Evolutionary conservation across 257 asterid species (phyloP).

Genomic region (Perilla frutescens): DNA sequence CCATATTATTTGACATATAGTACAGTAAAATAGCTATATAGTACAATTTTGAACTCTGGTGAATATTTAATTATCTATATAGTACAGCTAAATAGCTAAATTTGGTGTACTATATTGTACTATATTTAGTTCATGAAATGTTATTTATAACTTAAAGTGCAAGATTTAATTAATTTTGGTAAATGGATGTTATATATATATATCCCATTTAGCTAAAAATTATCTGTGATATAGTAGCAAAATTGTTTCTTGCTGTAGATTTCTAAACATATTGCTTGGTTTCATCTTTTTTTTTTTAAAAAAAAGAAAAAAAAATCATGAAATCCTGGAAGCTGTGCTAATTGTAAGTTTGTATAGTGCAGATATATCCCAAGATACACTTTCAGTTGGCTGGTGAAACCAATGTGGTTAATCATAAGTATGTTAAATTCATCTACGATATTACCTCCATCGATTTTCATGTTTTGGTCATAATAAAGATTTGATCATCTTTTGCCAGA

Average conservation of each 20-base stretch:
- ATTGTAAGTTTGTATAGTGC: constrained; percentile 47
- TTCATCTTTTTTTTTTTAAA: neutral
- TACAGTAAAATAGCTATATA: neutral
- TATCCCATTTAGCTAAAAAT: neutral
- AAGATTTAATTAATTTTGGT: neutral
- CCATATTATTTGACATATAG: neutral
- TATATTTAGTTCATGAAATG: neutral
- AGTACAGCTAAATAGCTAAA: constrained; percentile 1
- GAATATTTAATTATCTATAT: neutral
- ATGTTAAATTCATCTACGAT: constrained; percentile 38
- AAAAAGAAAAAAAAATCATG: neutral
- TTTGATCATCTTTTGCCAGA: constrained; percentile 53
- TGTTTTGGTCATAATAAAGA: constrained; percentile 29
- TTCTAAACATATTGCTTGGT: neutral
- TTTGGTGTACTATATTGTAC: constrained; percentile 10
- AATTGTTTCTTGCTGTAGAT: neutral
- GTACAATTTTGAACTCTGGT: neutral
- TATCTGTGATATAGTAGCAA: neutral
- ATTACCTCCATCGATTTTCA: neutral
- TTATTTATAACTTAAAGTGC: no score
- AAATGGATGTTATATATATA: neutral
- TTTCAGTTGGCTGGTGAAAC: constrained; percentile 95
- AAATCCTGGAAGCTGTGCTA: constrained; percentile 33
- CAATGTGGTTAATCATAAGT: constrained; percentile 94
- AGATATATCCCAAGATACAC: constrained; percentile 99